These are phyloP conservation scores for Metschnikowia arizonensis DNA, from an alignment of 805 yeast species.

Conservation along the genomic window DNA sequence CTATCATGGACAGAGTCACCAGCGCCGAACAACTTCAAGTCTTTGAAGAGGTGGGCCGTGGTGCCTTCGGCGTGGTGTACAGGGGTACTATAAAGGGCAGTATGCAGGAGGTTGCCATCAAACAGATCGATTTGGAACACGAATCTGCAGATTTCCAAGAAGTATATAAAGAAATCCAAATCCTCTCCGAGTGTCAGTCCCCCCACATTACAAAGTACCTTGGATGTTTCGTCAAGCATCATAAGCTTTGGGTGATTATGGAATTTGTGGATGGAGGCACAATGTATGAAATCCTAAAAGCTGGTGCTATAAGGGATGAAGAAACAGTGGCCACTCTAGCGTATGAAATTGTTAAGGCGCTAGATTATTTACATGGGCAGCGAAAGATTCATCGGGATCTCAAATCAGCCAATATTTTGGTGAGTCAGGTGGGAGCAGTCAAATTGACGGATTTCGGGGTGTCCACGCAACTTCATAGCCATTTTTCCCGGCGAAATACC, in stretches of 20 bases:
- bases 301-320: slow-evolving; percentile 56
- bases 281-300: slow-evolving; percentile 56
- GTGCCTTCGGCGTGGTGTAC: slow-evolving; percentile 77
- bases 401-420: slow-evolving; percentile 39
- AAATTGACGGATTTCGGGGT: slow-evolving; percentile 47
- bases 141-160: slow-evolving; percentile 62
- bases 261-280: slow-evolving; percentile 80
- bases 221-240: slow-evolving; percentile 68
- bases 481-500: slow-evolving; percentile 41
- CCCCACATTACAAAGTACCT: slow-evolving; percentile 61
- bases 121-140: slow-evolving; percentile 68
- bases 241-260: slow-evolving; percentile 76
- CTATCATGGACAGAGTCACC: slow-evolving; percentile 17
- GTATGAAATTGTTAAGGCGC: slow-evolving; percentile 54
- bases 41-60: slow-evolving; percentile 62
- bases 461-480: slow-evolving; percentile 39
- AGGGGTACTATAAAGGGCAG: slow-evolving; percentile 49
- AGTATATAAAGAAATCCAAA: slow-evolving; percentile 66
- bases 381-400: slow-evolving; percentile 70
- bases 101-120: slow-evolving; percentile 49
- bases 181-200: slow-evolving; percentile 62
- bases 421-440: slow-evolving; percentile 36
- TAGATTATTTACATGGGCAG: slow-evolving; percentile 60
- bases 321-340: slow-evolving; percentile 49
- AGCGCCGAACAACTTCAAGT: slow-evolving; percentile 40